Evolutionary conservation across 1,139 yeast species (phyloP), one percentile per base, ranked within the genome.

Genomic region (Yamadazyma siamensis): DNA sequence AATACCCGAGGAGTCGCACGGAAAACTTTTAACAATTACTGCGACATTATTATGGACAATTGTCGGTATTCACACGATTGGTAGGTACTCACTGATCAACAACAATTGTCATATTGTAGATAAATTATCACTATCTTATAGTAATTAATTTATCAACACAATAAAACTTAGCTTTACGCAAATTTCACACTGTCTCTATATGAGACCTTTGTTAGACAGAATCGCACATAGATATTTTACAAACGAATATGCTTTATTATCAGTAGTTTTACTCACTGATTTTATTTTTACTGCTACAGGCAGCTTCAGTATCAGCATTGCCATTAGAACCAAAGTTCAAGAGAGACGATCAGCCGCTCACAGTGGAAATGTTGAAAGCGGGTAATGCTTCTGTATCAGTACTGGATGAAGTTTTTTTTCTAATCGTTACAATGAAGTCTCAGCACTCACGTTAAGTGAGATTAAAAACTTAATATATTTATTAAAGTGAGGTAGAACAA

Each of bases 281-380:
- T 27, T 27, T 27, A 21, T 27, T 13, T 27, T 27, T 15, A 27
- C 30, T 10, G 26, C 26, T 18, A 27, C 30, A n/a, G 30, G 30
- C 11, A 27, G 26, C 25, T 27, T 27, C 19, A 27, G 30, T 23
- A 21, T 27, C 10, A 20, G 21, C 28, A 28, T 25, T 28, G 32
- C 28, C 22, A 27, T 27, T 6, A 6, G 14, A 11, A 14, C 12
- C 8, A 23, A 12, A 12, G 25, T 23, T 6, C 13, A 6, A 5
- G 18, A 14, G 21, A n/a, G 19, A 15, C 20, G 20, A 18, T 18
- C 20, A 18, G 20, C 20, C 20, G 20, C 20, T 18, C 20, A 18
- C 20, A 18, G 20, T 18, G 20, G 20, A 18, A 18, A 18, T 18
- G 20, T 18, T 18, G 20, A 18, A 18, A 18, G 20, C 20, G 20